Conservation (phyloP, 495 filamentous ascomycete species). For the Chaetomium fimeti region DNA sequence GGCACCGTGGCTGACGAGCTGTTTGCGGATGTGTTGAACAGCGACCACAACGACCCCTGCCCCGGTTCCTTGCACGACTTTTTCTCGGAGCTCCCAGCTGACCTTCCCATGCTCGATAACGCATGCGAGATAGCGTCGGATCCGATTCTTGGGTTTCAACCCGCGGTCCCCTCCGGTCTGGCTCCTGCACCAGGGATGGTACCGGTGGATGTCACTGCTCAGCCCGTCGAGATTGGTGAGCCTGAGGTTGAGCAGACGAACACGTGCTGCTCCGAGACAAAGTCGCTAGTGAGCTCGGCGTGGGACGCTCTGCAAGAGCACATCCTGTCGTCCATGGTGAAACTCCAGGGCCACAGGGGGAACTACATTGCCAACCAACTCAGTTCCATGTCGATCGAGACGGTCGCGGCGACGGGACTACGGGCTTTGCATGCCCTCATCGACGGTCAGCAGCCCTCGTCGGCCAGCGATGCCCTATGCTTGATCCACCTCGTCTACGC, state of each 20-base stretch:
- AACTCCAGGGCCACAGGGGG: constrained; percentile 36
- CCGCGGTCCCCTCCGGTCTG: constrained; percentile 28
- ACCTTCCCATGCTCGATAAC: constrained; percentile 24
- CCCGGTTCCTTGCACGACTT: constrained; percentile 27
- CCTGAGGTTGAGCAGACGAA: constrained; percentile 24
- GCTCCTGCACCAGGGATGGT: constrained; percentile 37
- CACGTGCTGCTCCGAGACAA: constrained; percentile 37
- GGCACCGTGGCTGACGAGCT: constrained; percentile 25
- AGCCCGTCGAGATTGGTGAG: constrained; percentile 20
- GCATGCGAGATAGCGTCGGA: constrained; percentile 27
- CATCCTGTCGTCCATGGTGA: constrained; percentile 39
- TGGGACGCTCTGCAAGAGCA: constrained; percentile 47
- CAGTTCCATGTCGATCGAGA: constrained; percentile 36
- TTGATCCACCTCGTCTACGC: constrained; percentile 48
- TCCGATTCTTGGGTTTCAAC: constrained; percentile 33
- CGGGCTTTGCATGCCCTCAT: constrained; percentile 37
- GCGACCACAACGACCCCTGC: constrained; percentile 22
- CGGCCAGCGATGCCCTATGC: constrained; percentile 43
- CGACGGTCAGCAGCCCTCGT: constrained; percentile 32
- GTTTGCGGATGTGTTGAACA: constrained; percentile 26
- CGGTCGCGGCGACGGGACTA: constrained; percentile 42
- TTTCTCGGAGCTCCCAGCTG: constrained; percentile 42
- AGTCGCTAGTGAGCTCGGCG: constrained; percentile 40
- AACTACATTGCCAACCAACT: constrained; percentile 44
- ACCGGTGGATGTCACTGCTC: constrained; percentile 28